phyloP scores from a whole-genome alignment of 768 basidiomycete species.

The Xerocomellus amylosporus region DNA sequence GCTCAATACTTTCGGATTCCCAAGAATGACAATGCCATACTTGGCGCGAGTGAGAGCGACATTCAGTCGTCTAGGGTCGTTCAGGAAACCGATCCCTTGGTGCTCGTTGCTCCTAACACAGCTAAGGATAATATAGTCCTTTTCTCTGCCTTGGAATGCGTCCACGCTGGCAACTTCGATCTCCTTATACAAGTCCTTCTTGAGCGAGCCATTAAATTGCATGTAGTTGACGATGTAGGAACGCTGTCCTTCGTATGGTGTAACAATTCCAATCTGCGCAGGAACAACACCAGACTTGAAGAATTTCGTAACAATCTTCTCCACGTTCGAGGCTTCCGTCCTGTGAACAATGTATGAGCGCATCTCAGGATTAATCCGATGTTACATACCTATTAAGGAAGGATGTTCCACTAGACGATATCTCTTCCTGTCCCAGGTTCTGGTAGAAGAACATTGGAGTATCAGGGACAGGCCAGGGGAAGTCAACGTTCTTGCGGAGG shows the following conservation, averaged over 20 bases:
- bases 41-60: slow-evolving; percentile 97
- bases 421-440: slow-evolving; percentile 98
- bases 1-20: slow-evolving; percentile 99
- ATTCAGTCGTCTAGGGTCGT: slow-evolving; percentile 93
- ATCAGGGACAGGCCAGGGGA: slow-evolving; percentile 96
- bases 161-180: slow-evolving; percentile 99
- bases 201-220: slow-evolving; percentile 99
- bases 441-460: slow-evolving; percentile 99
- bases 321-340: slow-evolving; percentile 97
- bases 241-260: slow-evolving; percentile 97
- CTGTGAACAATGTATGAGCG: slow-evolving; percentile 38
- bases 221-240: slow-evolving; percentile 99
- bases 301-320: slow-evolving; percentile 99
- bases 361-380: neutral
- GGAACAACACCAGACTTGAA: slow-evolving; percentile 99
- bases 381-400: slow-evolving; percentile 80
- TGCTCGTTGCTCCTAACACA: slow-evolving; percentile 99
- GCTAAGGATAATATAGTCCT: slow-evolving; percentile 98
- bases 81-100: slow-evolving; percentile 98
- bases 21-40: slow-evolving; percentile 98
- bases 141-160: slow-evolving; percentile 99
- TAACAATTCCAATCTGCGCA: slow-evolving; percentile 95
- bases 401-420: slow-evolving; percentile 96
- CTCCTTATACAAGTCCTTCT: slow-evolving; percentile 99
- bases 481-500: slow-evolving; percentile 96